These are phyloP conservation scores for Prunus mongolica DNA, from an alignment of 306 rosid genomes.

Conservation along the genomic window DNA sequence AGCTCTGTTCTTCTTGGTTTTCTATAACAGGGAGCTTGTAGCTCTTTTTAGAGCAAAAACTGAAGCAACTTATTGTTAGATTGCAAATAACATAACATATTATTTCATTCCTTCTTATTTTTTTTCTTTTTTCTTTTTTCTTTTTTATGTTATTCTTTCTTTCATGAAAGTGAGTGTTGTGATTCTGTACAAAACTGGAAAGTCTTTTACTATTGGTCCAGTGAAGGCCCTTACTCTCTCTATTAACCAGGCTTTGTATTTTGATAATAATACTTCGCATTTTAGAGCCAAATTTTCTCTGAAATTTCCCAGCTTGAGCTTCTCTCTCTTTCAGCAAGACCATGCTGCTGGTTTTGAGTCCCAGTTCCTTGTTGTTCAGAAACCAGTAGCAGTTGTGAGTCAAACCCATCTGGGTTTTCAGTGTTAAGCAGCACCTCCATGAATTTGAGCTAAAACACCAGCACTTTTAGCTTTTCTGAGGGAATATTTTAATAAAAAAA, in stretches of 20 bases:
- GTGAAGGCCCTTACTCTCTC: background rate
- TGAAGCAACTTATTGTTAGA: background rate
- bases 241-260: background rate
- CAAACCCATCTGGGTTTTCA: slow-evolving; percentile 13
- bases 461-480: background rate
- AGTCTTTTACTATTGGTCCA: slow-evolving; percentile 1
- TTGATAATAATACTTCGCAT: background rate
- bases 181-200: slow-evolving; percentile 15
- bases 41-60: background rate
- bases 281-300: background rate
- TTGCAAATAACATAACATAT: background rate
- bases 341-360: slow-evolving; percentile 4
- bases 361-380: too few species aligned
- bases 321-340: slow-evolving; percentile 4
- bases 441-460: slow-evolving; percentile 9
- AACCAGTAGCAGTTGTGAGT: background rate
- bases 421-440: slow-evolving; percentile 7
- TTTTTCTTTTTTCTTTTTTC: background rate
- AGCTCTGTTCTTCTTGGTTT: background rate
- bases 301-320: slow-evolving; percentile 1
- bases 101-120: background rate
- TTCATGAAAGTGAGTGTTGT: slow-evolving; percentile 21
- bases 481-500: background rate
- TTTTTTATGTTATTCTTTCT: background rate
- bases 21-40: background rate